These are phyloP conservation scores for Pseudoturritis turrita DNA, from an alignment of 345 rosid species.

Conservation along the genomic window DNA sequence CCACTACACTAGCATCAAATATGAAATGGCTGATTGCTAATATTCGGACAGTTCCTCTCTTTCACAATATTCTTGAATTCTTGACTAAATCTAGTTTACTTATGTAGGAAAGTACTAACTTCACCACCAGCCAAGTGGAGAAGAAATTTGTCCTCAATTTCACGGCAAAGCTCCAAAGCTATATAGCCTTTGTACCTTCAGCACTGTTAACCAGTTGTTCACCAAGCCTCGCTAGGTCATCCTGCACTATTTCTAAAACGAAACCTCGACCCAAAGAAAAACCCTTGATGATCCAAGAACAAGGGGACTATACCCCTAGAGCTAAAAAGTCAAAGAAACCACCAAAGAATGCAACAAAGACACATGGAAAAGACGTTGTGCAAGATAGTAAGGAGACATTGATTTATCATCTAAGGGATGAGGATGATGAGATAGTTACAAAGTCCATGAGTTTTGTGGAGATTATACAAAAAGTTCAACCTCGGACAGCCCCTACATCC, in stretches of 20 bases:
- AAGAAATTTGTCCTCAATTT: constrained; percentile 97
- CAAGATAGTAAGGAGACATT: too few relatives aligned
- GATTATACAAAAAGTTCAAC: too few relatives aligned
- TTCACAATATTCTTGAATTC: constrained; percentile 8
- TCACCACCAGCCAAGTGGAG: constrained; percentile 86
- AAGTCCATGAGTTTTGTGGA: too few relatives aligned
- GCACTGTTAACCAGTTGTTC: constrained; percentile 73
- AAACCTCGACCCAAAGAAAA: too few relatives aligned
- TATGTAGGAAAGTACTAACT: constrained; percentile 47
- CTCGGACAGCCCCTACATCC: too few relatives aligned
- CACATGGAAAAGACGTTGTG: too few relatives aligned
- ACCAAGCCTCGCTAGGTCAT: constrained; percentile 85
- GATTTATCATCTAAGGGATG: too few relatives aligned
- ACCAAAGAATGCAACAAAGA: too few relatives aligned
- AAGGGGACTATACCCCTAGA: too few relatives aligned
- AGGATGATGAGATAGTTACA: too few relatives aligned
- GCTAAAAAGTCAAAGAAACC: too few relatives aligned
- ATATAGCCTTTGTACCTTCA: constrained; percentile 93
- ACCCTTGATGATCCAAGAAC: too few relatives aligned
- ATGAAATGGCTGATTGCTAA: constrained; percentile 16
- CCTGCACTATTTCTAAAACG: constrained; percentile 74
- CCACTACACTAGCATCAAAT: constrained; percentile 7
- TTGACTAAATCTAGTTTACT: background rate
- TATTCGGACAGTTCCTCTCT: background rate
- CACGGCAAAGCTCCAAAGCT: constrained; percentile 99